phyloP scores from a whole-genome alignment of 2,329 filamentous ascomycete species.

The Lasiodiplodia sp. region DNA sequence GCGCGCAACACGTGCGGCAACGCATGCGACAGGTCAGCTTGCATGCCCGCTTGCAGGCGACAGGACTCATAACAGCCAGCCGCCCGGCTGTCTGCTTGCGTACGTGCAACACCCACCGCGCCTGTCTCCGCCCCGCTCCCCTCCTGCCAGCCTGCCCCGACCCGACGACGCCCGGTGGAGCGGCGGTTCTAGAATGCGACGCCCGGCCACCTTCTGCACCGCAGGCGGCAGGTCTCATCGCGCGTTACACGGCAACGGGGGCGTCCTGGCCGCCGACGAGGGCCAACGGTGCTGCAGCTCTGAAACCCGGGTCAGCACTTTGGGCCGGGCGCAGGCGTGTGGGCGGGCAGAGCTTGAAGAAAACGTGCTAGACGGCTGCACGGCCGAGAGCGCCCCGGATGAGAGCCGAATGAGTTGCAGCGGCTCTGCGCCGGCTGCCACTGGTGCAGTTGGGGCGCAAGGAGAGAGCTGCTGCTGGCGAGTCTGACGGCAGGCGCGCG shows the following conservation, averaged over 20 bases:
- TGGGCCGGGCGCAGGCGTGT: constrained; percentile 16
- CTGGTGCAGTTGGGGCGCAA: constrained; percentile 1
- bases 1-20: constrained; percentile 9
- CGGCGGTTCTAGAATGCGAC: constrained; percentile 14
- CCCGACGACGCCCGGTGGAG: constrained; percentile 1
- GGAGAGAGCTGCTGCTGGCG: constrained; percentile 6
- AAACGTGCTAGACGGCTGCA: constrained; percentile 23
- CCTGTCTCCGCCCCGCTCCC: neutral
- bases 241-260: constrained; percentile 25
- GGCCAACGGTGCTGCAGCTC: constrained; percentile 29
- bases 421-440: constrained; percentile 18
- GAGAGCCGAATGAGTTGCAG: constrained; percentile 14
- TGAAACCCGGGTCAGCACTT: constrained; percentile 29
- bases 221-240: constrained; percentile 15
- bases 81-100: constrained; percentile 13
- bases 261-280: constrained; percentile 12
- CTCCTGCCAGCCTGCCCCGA: constrained; percentile 1
- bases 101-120: constrained; percentile 7
- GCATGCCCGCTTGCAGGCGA: constrained; percentile 17
- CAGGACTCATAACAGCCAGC: constrained; percentile 17
- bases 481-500: constrained; percentile 12
- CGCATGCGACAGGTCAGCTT: constrained; percentile 24
- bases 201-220: neutral
- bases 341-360: constrained; percentile 27
- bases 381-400: constrained; percentile 7